phyloP scores from a whole-genome alignment of 345 rosid genomes.

The Brassica rapa region DNA sequence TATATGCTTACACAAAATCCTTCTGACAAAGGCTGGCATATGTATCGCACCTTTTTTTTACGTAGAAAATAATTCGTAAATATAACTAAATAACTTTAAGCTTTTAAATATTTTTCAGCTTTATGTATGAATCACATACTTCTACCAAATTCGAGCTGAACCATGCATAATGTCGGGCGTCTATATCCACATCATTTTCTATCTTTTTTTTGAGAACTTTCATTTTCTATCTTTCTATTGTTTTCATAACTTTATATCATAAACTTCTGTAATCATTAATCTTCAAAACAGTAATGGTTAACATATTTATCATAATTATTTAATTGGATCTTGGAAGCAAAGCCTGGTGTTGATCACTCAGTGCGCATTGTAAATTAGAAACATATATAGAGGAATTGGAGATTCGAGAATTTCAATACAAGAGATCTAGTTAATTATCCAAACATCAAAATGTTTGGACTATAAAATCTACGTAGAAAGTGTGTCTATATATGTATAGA shows the following conservation, averaged over 20 bases:
- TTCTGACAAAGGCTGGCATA: neutral
- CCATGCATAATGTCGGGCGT: conserved; percentile 28
- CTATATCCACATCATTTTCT: conserved; percentile 21
- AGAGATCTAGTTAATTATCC: neutral
- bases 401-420: neutral
- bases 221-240: neutral
- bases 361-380: neutral
- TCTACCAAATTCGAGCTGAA: conserved; percentile 22
- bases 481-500: conserved; percentile 27
- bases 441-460: neutral
- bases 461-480: conserved; percentile 9
- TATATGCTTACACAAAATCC: conserved; percentile 12
- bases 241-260: neutral
- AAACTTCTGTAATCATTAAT: neutral
- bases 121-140: conserved; percentile 31
- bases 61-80: conserved; percentile 7
- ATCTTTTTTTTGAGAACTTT: neutral
- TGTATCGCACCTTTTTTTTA: neutral
- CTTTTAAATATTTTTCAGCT: conserved; percentile 15
- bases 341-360: neutral
- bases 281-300: neutral
- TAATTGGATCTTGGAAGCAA: neutral
- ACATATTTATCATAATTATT: neutral
- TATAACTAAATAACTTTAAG: neutral
- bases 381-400: neutral